Percentiles rank a stretch among this genome's conserved stretches.
Evolutionary conservation across 192 early-diverging fungal species (phyloP).

Genomic region (Podochytrium sp.): DNA sequence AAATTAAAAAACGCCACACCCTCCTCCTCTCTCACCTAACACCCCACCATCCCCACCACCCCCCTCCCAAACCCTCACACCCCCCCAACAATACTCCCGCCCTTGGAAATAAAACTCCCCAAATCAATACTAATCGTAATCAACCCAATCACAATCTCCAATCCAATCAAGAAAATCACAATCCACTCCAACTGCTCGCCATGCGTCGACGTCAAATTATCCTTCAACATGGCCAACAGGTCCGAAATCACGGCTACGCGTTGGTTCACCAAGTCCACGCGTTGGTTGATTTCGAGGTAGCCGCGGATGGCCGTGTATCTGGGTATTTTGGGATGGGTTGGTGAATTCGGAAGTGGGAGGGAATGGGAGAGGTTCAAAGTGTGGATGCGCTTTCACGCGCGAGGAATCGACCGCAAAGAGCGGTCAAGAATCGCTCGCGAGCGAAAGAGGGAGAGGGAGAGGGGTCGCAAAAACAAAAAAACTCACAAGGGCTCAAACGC

Average conservation of each 20-base stretch:
- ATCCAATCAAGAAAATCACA: constrained; percentile 87
- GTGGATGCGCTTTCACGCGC: no score
- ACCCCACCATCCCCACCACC: not conserved
- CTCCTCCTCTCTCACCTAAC: no score
- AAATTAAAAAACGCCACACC: no score
- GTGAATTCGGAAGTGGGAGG: no score
- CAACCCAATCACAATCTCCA: constrained; percentile 36
- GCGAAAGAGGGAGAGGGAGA: not conserved
- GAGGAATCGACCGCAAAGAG: no score
- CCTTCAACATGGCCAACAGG: constrained; percentile 94
- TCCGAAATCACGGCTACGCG: constrained; percentile 87
- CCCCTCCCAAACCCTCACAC: not conserved
- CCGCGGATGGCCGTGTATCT: constrained; percentile 74
- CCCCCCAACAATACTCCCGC: not conserved
- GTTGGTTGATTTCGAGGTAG: constrained; percentile 70
- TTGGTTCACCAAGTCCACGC: constrained; percentile 93
- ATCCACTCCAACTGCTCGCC: constrained; percentile 98
- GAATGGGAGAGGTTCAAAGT: no score
- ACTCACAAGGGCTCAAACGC: constrained; percentile 71
- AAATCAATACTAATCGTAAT: constrained; percentile 26
- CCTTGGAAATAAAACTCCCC: not conserved
- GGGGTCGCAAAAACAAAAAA: not conserved
- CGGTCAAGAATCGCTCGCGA: no score
- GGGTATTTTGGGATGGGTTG: no score
- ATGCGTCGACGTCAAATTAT: constrained; percentile 89